phyloP scores from a whole-genome alignment of 2,329 filamentous ascomycete genomes.

The Paecilomyces niveus region DNA sequence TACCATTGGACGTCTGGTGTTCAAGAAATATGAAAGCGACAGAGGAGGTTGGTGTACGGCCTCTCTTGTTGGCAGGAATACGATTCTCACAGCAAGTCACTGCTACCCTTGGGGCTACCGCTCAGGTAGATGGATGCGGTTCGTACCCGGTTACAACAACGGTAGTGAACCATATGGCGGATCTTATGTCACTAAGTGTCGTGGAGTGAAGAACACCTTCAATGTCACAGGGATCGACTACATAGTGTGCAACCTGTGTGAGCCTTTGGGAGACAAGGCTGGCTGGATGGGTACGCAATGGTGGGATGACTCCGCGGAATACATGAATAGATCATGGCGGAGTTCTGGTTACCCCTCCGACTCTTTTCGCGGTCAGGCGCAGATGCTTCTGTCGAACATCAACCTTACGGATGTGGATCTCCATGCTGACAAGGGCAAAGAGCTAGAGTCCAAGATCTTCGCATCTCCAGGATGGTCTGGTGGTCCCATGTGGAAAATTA shows the following conservation, averaged over 20 bases:
- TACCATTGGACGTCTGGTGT: slow-evolving; percentile 13
- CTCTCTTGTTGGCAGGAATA: slow-evolving; percentile 13
- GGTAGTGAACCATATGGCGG: slow-evolving; percentile 13
- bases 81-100: slow-evolving; percentile 16
- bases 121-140: slow-evolving; percentile 14
- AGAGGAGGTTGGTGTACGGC: slow-evolving; percentile 16
- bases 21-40: slow-evolving; percentile 11
- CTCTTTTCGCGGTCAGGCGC: slow-evolving; percentile 9
- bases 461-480: slow-evolving; percentile 16
- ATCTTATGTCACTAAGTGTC: slow-evolving; percentile 14
- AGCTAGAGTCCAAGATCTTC: slow-evolving; percentile 13
- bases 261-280: slow-evolving; percentile 13
- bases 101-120: slow-evolving; percentile 16
- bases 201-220: slow-evolving; percentile 14
- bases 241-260: slow-evolving; percentile 13
- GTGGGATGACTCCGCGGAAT: slow-evolving; percentile 9
- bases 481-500: slow-evolving; percentile 15
- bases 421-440: slow-evolving; percentile 12
- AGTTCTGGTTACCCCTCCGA: slow-evolving; percentile 16
- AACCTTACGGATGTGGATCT: slow-evolving; percentile 12
- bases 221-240: slow-evolving; percentile 18
- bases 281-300: slow-evolving; percentile 18
- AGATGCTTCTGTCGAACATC: slow-evolving; percentile 15
- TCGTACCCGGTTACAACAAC: slow-evolving; percentile 11
- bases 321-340: slow-evolving; percentile 9